Evolutionary conservation across 2,329 filamentous ascomycete genomes (phyloP).

Genomic region (Colletotrichum somersetense): DNA sequence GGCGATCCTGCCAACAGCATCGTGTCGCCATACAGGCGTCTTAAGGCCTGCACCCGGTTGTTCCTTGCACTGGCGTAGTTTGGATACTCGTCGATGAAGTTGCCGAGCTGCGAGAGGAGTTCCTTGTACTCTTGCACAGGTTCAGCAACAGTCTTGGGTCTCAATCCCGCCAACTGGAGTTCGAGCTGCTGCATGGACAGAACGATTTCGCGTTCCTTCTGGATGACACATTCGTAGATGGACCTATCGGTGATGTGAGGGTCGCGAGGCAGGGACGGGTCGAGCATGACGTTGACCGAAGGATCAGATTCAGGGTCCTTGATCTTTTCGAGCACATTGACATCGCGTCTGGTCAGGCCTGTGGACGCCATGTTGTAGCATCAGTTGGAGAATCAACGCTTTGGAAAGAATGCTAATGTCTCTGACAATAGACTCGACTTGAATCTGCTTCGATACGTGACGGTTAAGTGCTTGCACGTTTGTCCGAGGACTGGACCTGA

Average conservation of each 20-base stretch:
- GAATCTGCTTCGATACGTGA: conserved; percentile 3
- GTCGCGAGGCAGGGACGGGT: conserved; percentile 67
- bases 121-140: conserved; percentile 60
- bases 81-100: conserved; percentile 69
- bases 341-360: conserved; percentile 68
- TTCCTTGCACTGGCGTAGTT: conserved; percentile 79
- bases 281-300: conserved; percentile 65
- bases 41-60: conserved; percentile 77
- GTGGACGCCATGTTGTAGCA: conserved; percentile 59
- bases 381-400: background rate
- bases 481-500: background rate
- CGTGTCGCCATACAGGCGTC: conserved; percentile 72
- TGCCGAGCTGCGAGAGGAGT: conserved; percentile 63
- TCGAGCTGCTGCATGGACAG: conserved; percentile 67
- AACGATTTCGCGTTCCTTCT: conserved; percentile 67
- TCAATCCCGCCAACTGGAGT: conserved; percentile 61
- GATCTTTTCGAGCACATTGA: conserved; percentile 75
- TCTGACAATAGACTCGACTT: background rate
- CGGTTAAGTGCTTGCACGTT: conserved; percentile 1
- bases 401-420: conserved; percentile 15
- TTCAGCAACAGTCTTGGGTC: conserved; percentile 52
- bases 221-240: conserved; percentile 64
- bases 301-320: conserved; percentile 75
- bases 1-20: conserved; percentile 61
- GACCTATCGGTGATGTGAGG: conserved; percentile 65